A percentile compares a stretch with the other conserved stretches of the same genome.
Conservation (phyloP, 164 flowering plant genomes). For the Magnolia officinalis region DNA sequence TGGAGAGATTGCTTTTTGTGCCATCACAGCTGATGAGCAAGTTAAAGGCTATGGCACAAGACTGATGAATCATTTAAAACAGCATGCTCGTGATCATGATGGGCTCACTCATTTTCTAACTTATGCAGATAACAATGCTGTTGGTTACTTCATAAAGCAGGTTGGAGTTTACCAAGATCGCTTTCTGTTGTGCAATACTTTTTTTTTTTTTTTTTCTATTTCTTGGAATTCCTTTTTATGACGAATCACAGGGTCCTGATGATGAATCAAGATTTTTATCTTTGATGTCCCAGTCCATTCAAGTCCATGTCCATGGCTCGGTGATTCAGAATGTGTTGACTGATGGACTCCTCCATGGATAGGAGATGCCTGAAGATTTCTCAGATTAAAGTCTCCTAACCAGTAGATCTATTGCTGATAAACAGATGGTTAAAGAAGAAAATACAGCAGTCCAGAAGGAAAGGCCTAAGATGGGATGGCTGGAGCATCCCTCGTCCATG, state of each 20-base stretch:
- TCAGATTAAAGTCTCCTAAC: no score
- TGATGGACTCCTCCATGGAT: no score
- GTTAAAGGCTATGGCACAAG: conserved; percentile 99
- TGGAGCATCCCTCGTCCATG: no score
- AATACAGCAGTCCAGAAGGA: no score
- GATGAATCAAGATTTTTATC: no score
- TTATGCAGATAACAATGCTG: conserved; percentile 98
- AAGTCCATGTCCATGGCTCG: no score
- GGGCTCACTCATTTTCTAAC: conserved; percentile 95
- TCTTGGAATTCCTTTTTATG: conserved; percentile 2
- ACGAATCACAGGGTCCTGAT: not conserved
- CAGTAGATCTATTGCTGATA: no score
- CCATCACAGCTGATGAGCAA: conserved; percentile 97
- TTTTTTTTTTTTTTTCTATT: not conserved
- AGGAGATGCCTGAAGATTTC: no score
- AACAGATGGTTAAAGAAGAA: no score
- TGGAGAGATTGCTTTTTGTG: conserved; percentile 99
- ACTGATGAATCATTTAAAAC: conserved; percentile 94
- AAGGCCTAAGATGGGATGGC: no score
- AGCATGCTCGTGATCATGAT: conserved; percentile 96
- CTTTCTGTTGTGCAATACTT: not conserved
- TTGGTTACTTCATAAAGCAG: conserved; percentile 95
- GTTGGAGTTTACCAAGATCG: conserved; percentile 23
- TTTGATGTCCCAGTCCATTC: no score
- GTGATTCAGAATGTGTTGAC: no score